Base-by-base conservation (phyloP, 495 filamentous ascomycete genomes). In the Penicillium pancosmium region DNA sequence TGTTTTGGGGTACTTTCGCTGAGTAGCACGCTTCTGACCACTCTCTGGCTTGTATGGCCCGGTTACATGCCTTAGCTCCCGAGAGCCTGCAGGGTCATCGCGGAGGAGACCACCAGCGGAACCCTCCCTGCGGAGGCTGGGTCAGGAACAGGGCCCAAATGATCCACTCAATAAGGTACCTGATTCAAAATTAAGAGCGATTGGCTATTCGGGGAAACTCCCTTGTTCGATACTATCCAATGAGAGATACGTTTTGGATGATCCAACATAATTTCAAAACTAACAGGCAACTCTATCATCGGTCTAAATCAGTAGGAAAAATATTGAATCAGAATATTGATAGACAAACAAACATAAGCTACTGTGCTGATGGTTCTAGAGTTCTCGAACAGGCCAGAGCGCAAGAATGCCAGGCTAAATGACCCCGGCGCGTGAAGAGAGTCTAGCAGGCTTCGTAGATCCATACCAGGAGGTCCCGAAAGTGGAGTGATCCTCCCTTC, bases 381-480 rank as follows among this genome's bases (percentile, higher is more conserved):
- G 16, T 44, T 44, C 4, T 16, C 33, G 2, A 31, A 13, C 34
- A 33, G 25, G 19, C 54, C n/a, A 55, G 53, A 47, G 49, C 34
- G 5, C 6, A 12, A 60, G 54, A 64, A 68, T 67, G 64, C 54
- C 49, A 60, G 53, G 52, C 19, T 12, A 56, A 48, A 48, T 40
- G 34, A 27, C 33, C 19, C 18, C 31, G 51, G 56, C 66, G 56
- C 58, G 54, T 57, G 64, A 64, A 67, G 51, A 8, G 21, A 57
- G 52, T 33, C 31, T 36, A 40, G 48, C 49, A 9, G 34, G 25
- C 10, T 16, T n/a, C 52, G 68, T 56, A 64, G 66, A 70, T 77
- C 71, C 74, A 77, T 75, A 69, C 71, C 70, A 66, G 53, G 43
- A 61, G 54, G 35, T 57, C 57, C 61, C 21, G 53, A 11, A 50